Base-by-base conservation (phyloP, 768 basidiomycete species). In the Lanmaoa pseudosensibilis region DNA sequence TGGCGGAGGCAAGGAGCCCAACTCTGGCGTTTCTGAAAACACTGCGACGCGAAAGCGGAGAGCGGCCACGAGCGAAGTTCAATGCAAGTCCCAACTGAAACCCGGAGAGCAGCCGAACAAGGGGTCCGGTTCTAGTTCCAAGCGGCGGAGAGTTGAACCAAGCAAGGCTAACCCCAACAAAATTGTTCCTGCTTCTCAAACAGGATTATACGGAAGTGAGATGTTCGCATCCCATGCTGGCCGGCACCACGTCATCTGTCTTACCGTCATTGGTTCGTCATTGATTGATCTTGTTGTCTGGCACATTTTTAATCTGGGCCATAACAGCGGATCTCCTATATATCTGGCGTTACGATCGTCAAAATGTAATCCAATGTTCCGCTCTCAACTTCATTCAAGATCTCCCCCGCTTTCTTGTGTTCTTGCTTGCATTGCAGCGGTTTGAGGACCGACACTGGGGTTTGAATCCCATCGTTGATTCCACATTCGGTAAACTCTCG, bases 361-460 rank as follows among this genome's bases (percentile, higher is more conserved):
- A 51, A 15, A 1, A 9, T 10, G 10, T 21, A 9, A 56, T 56
- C 11, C 30, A 32, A 9, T 32, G 30, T 32, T 32, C 30, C 30
- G 9, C 9, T 6, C 30, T 32, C 6, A 32, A 32, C 30, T 32
- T 32, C 9, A 32, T 32, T 32, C 9, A 32, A 32, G 30, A 32
- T 32, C 30, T 32, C 30, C 30, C 30, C 9, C 9, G 30, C 30
- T 32, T 32, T 32, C 30, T 32, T 32, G 30, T 59, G 1, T 34
- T 62, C 5, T 9, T 32, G 0, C 45, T 60, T 11, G 39, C 44
- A 6, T 36, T 56, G 45, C 54, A 62, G 32, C 55, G 55, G 7
- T 53, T 59, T 5, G 25, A 25, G 25, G 5, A 25, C 25, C 25
- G 25, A 25, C 25, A 25, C 25, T 25, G 25, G 25, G 25, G 25